phyloP scores from a whole-genome alignment of 768 basidiomycete species.

The Kondoa malvinella region DNA sequence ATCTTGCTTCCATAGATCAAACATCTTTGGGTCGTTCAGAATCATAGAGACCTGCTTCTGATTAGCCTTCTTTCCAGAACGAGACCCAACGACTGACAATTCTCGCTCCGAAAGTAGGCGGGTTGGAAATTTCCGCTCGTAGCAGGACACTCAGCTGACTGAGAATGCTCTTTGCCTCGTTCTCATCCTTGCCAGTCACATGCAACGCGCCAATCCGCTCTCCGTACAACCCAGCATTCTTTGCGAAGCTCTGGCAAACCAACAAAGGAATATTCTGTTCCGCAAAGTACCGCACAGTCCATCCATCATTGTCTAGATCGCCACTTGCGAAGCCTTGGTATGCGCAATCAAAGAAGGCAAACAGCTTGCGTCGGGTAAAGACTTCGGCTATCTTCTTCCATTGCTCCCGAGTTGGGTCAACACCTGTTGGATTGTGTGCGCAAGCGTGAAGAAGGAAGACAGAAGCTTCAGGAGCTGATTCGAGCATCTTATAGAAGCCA shows the following conservation, averaged over 20 bases:
- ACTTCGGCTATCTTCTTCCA: constrained; percentile 82
- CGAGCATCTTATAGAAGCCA: constrained; percentile 39
- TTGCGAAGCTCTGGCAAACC: constrained; percentile 88
- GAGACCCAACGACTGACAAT: constrained; percentile 45
- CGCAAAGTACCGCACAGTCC: constrained; percentile 87
- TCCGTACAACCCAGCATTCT: constrained; percentile 98
- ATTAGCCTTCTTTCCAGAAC: not conserved
- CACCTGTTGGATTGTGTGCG: constrained; percentile 88
- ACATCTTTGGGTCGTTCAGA: constrained; percentile 53
- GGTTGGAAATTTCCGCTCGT: constrained; percentile 95
- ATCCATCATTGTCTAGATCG: constrained; percentile 72
- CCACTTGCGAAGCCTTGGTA: constrained; percentile 93
- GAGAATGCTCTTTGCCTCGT: constrained; percentile 63
- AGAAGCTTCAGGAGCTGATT: constrained; percentile 57
- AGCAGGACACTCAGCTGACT: constrained; percentile 91
- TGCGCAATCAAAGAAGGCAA: constrained; percentile 84
- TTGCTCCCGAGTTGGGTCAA: constrained; percentile 83
- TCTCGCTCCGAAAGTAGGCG: constrained; percentile 73
- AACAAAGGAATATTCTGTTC: constrained; percentile 69
- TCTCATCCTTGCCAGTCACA: constrained; percentile 34
- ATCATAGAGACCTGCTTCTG: constrained; percentile 35
- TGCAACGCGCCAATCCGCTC: constrained; percentile 98
- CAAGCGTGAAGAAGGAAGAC: constrained; percentile 89
- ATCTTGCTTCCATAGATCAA: constrained; percentile 58
- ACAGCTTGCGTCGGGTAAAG: constrained; percentile 57